Percentiles rank a stretch among this genome's conserved stretches.
Evolutionary conservation across 192 early-diverging fungal genomes (phyloP).

Genomic region (Coemansia furcata): DNA sequence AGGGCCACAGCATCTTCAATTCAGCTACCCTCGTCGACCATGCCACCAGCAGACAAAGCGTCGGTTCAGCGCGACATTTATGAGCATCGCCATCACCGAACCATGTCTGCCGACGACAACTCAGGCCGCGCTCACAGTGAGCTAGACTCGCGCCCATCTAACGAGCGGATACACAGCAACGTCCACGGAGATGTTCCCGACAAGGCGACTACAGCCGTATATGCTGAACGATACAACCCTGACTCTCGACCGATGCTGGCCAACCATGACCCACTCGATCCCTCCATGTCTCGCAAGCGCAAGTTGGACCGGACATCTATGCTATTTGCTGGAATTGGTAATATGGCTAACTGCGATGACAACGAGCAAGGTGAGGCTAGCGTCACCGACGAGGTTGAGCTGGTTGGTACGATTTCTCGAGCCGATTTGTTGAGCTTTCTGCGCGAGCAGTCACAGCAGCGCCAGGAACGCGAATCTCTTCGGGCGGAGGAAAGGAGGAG

Average conservation of each 20-base stretch:
- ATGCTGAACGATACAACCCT: background rate
- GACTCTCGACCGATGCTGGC: background rate
- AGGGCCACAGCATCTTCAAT: background rate
- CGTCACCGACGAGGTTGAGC: constrained; percentile 7
- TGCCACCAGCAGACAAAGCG: background rate
- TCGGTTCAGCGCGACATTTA: background rate
- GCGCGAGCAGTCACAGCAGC: constrained; percentile 27
- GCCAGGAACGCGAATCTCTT: constrained; percentile 31
- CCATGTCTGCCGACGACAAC: background rate
- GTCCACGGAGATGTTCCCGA: background rate
- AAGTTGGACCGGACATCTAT: constrained; percentile 8
- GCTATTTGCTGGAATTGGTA: background rate
- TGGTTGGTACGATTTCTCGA: constrained; percentile 28
- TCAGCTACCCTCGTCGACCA: background rate
- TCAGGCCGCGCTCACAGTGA: background rate
- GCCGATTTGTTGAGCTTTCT: constrained; percentile 41
- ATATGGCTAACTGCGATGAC: background rate
- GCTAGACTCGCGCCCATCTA: background rate
- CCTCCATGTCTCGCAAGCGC: constrained; percentile 18
- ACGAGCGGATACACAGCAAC: background rate
- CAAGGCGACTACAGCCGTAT: background rate
- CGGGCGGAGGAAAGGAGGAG: constrained; percentile 34
- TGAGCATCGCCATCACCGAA: background rate
- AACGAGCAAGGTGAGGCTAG: background rate
- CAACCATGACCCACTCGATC: background rate